Base-by-base conservation (phyloP, 2,329 filamentous ascomycete species). In the Westerdykella ornata region DNA sequence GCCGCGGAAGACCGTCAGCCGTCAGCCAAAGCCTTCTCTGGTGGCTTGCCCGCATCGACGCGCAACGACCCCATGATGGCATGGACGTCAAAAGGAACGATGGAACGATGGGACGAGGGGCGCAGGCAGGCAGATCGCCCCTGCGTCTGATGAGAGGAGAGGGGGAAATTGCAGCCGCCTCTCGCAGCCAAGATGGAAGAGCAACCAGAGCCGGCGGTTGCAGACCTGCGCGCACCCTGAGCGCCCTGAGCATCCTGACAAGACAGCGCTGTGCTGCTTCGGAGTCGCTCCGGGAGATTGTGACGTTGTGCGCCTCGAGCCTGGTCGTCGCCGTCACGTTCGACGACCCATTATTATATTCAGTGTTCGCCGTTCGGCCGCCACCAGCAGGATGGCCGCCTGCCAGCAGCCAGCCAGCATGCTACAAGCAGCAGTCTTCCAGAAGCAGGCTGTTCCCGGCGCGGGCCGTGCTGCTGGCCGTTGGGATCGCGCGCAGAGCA, bases 391-490 rank as follows among this genome's bases (percentile, higher is more conserved):
- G 8, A 22, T 5, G 5, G 20, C 5, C 20, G 9, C 5, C 20
- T 5, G 20, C 20, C 20, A 22, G 20, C 20, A 26, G 22, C 22
- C 22, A 26, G 22, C n/a, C 22, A 33, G 11, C 8, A 39, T 40
- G 35, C 44, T 52, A 47, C 55, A 49, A 37, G 44, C 46, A 49
- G 48, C 52, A 54, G 53, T 52, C 58, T 65, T 66, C 61, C 57
- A 64, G 59, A 63, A 65, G 52, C 55, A 53, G 52, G 51, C 47
- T 52, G 58, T 59, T 54, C 61, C 61, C 60, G 61, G 60, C 49
- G 60, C 62, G 62, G 62, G 60, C 62, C 62, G 62, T 60, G 55
- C 57, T 59, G 56, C 56, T 62, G 49, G 53, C 58, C 62, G 60
- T 63, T 62, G 48, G 49, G 53, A 51, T 46, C 45, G 42, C 48